Evolutionary conservation across 2,329 filamentous ascomycete genomes (phyloP), one percentile per base, ranked within the genome.

Genomic region (Colletotrichum eremochloae): DNA sequence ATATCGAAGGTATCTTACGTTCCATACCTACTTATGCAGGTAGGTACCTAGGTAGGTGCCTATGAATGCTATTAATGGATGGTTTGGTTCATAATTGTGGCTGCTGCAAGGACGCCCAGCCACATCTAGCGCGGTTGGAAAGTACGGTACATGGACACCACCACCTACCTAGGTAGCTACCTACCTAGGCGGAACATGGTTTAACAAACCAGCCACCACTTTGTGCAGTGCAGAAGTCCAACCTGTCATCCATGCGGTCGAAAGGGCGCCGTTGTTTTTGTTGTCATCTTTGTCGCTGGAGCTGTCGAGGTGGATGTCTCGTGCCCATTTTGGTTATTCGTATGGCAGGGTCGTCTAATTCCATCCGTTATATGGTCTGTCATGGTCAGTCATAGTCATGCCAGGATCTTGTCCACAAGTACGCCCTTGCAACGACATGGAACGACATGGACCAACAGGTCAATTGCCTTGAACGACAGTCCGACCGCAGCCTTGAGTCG

Each of bases 371-470:
- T 31, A 33, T 29, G 33, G 15, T 18, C 8, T 12, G 57, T 2
- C 18, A 29, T 40, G 50, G 31, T 52, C 33, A 53, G 40, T 63
- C 8, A 44, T 64, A 29, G 48, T 9, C 36, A 52, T 55, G 50
- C 36, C 62, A 55, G 55, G 33, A 20, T 55, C 38, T 55, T 31
- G 62, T 46, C 62, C 46, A 56, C 2, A 58, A 29, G n/a, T 18
- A 12, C 62, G 62, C 62, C 62, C 62, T 64, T 64, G 29, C 38
- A 55, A 56, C 62, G 69, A 72, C 69, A 72, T 63, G 36, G 24
- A 63, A 56, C 20, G 52, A n/a, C 52, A 50, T 24, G 29, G 15
- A 63, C 9, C 31, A 12, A 36, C 66, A 68, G 15, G 46, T 36
- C 24, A 33, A 42, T 31, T 58, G 50, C n/a, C 7, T 42, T 40